Evolutionary conservation across 176 grass and related monocot genomes (phyloP).

Genomic region (barley (Hordeum vulgare)): DNA sequence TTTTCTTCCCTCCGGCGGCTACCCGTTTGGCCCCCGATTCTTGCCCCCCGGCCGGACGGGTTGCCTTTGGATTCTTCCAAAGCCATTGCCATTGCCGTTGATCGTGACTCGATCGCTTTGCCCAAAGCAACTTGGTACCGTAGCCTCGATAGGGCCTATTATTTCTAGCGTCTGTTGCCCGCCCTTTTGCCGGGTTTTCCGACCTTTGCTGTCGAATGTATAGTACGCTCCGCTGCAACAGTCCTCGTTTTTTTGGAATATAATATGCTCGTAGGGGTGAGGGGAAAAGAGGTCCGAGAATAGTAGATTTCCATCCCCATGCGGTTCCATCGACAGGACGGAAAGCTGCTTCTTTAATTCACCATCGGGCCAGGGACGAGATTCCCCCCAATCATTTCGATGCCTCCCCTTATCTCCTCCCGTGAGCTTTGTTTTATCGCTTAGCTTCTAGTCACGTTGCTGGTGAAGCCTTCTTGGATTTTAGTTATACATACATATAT

Average conservation of each 20-base stretch:
- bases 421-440: constrained; percentile 22
- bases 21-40: constrained; percentile 21
- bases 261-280: not conserved
- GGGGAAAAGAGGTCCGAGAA: not conserved
- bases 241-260: constrained; percentile 23
- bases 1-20: constrained; percentile 24
- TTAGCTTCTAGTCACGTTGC: constrained; percentile 20
- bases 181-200: constrained; percentile 17
- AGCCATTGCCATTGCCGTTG: not conserved
- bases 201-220: constrained; percentile 1
- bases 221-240: not conserved
- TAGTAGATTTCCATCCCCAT: not conserved
- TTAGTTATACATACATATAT: not conserved
- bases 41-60: not conserved
- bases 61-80: constrained; percentile 49
- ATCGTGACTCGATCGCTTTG: constrained; percentile 16
- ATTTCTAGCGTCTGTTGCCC: constrained; percentile 25
- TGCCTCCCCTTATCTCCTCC: not conserved
- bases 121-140: constrained; percentile 6
- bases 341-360: constrained; percentile 31
- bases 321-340: constrained; percentile 19
- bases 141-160: not conserved
- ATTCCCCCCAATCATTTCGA: constrained; percentile 45
- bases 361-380: constrained; percentile 1
- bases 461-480: not conserved